Conservation (phyloP, 495 filamentous ascomycete genomes). For the Aspergillus baeticus region DNA sequence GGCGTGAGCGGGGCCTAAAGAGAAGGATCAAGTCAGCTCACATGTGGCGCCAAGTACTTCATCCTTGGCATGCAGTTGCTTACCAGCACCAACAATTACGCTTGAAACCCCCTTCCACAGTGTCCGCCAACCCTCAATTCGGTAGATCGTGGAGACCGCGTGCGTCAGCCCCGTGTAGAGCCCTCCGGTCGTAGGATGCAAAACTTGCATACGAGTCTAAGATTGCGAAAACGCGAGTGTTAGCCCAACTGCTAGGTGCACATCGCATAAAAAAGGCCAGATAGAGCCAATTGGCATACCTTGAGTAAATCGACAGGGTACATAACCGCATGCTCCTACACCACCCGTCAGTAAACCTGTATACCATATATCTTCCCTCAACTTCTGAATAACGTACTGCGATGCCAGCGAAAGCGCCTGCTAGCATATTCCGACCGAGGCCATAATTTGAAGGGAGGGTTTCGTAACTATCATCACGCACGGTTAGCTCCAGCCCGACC, state of each 20-base stretch:
- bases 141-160: slow-evolving; percentile 86
- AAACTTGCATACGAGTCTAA: slow-evolving; percentile 96
- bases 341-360: slow-evolving; percentile 19
- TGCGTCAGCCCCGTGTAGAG: slow-evolving; percentile 91
- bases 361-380: neutral
- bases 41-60: slow-evolving; percentile 1
- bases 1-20: slow-evolving; percentile 89
- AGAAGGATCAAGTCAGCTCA: slow-evolving; percentile 25
- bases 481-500: slow-evolving; percentile 21
- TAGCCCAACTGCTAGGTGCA: neutral
- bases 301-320: slow-evolving; percentile 98
- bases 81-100: slow-evolving; percentile 93
- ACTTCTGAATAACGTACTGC: slow-evolving; percentile 58
- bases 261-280: neutral
- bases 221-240: slow-evolving; percentile 17
- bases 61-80: slow-evolving; percentile 11
- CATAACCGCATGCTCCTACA: slow-evolving; percentile 87
- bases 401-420: slow-evolving; percentile 95
- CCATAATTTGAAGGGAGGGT: slow-evolving; percentile 68
- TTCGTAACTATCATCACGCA: slow-evolving; percentile 56
- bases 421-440: slow-evolving; percentile 75
- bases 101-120: slow-evolving; percentile 97
- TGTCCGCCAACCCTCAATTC: slow-evolving; percentile 82
- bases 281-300: slow-evolving; percentile 53
- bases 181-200: slow-evolving; percentile 81